phyloP scores from a whole-genome alignment of 352 stramenopile genomes.

The Thalassiosira ordinaria region DNA sequence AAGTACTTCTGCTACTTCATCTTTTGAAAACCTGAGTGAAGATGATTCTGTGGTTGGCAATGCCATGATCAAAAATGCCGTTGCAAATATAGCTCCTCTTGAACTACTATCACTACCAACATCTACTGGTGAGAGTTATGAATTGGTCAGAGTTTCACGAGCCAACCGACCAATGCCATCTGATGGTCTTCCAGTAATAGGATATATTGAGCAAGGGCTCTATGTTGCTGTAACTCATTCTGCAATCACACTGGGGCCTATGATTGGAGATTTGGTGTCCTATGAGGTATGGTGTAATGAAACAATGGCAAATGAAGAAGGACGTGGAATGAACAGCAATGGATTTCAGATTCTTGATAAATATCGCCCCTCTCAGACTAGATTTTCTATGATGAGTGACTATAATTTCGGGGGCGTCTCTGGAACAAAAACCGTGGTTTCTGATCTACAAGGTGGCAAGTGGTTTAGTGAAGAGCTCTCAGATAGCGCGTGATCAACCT shows the following conservation, averaged over 20 bases:
- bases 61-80: constrained; percentile 38
- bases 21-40: background rate
- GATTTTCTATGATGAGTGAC: too few species aligned
- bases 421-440: too few species aligned
- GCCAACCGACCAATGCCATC: constrained; percentile 64
- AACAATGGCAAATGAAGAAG: background rate
- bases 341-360: constrained; percentile 44
- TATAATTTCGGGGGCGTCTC: too few species aligned
- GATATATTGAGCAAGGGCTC: constrained; percentile 47
- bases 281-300: constrained; percentile 49
- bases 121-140: background rate
- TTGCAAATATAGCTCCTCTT: constrained; percentile 13
- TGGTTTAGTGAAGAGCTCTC: too few species aligned
- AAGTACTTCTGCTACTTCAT: background rate
- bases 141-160: constrained; percentile 27
- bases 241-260: constrained; percentile 61
- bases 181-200: constrained; percentile 67
- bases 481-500: too few species aligned
- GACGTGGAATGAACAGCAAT: background rate
- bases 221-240: constrained; percentile 70
- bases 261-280: constrained; percentile 56
- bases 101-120: constrained; percentile 17
- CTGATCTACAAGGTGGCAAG: too few species aligned
- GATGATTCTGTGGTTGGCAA: constrained; percentile 25
- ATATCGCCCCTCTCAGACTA: constrained; percentile 29